These are phyloP conservation scores for Colletotrichum acutatum DNA, from an alignment of 2,329 filamentous ascomycete species.

Conservation along the genomic window DNA sequence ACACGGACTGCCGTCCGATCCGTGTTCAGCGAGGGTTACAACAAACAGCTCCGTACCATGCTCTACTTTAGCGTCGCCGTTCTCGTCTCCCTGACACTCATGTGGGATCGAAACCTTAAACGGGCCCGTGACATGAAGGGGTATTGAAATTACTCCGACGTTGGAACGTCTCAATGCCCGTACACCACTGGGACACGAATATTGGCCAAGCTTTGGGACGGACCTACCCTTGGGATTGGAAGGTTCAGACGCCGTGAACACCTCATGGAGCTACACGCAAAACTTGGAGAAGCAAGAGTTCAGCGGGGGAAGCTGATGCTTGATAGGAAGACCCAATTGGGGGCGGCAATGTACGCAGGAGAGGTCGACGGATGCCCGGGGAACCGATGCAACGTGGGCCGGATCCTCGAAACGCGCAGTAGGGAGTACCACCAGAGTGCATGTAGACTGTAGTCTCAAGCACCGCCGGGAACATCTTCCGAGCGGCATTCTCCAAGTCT, in stretches of 20 bases:
- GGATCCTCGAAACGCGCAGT: slow-evolving; percentile 25
- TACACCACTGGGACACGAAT: background rate
- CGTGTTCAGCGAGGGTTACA: slow-evolving; percentile 19
- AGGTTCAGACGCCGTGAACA: slow-evolving; percentile 20
- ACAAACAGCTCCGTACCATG: slow-evolving; percentile 3
- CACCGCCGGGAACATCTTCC: slow-evolving; percentile 10
- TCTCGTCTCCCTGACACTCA: slow-evolving; percentile 7
- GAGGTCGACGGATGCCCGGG: slow-evolving; percentile 4
- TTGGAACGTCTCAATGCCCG: background rate
- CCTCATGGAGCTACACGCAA: background rate
- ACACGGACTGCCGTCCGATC: background rate
- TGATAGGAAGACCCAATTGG: background rate
- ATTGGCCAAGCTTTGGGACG: slow-evolving; percentile 19
- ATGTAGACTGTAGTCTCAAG: slow-evolving; percentile 3
- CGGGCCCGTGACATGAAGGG: slow-evolving; percentile 6
- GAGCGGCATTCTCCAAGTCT: background rate
- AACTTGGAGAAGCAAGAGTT: slow-evolving; percentile 8
- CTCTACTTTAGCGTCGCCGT: slow-evolving; percentile 10
- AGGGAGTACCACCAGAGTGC: no score
- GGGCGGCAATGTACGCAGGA: background rate
- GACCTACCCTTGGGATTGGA: slow-evolving; percentile 7
- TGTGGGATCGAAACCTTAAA: slow-evolving; percentile 15
- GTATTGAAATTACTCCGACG: background rate
- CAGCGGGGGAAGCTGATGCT: slow-evolving; percentile 10
- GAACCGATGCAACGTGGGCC: slow-evolving; percentile 20